Conservation (phyloP, 495 filamentous ascomycete species). For the Penicillium tannophilum region DNA sequence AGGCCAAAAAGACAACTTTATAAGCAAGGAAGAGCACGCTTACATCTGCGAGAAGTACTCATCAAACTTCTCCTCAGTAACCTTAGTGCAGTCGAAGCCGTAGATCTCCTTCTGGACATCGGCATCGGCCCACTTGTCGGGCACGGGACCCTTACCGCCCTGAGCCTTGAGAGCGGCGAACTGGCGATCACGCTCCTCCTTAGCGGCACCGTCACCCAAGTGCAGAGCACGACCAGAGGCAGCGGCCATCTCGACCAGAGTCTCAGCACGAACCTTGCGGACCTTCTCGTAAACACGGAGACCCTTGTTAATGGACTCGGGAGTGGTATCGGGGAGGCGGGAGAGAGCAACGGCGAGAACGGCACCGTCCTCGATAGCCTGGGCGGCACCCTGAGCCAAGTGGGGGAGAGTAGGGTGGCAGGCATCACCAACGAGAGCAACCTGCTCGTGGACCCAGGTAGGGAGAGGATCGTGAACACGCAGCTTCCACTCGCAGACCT, state of each 20-base stretch:
- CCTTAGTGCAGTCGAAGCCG: constrained; percentile 66
- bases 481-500: constrained; percentile 82
- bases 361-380: constrained; percentile 79
- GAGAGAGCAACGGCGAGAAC: constrained; percentile 69
- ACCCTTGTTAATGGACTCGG: constrained; percentile 62
- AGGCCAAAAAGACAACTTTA: constrained; percentile 7
- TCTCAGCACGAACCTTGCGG: constrained; percentile 68
- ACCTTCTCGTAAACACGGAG: constrained; percentile 72
- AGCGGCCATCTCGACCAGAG: constrained; percentile 71
- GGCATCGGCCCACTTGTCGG: constrained; percentile 82
- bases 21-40: constrained; percentile 14
- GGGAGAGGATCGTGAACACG: constrained; percentile 68
- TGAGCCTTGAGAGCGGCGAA: constrained; percentile 59
- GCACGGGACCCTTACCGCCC: constrained; percentile 59
- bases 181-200: constrained; percentile 72
- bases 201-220: constrained; percentile 72
- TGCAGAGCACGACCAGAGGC: constrained; percentile 68
- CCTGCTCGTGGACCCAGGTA: constrained; percentile 66
- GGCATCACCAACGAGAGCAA: constrained; percentile 77
- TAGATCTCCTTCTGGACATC: constrained; percentile 80
- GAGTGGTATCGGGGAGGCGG: constrained; percentile 51
- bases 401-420: constrained; percentile 81
- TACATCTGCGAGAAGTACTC: constrained; percentile 53
- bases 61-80: constrained; percentile 61
- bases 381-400: constrained; percentile 78